Base-by-base conservation (phyloP, 768 basidiomycete species). In the Pisolithus marmoratus region DNA sequence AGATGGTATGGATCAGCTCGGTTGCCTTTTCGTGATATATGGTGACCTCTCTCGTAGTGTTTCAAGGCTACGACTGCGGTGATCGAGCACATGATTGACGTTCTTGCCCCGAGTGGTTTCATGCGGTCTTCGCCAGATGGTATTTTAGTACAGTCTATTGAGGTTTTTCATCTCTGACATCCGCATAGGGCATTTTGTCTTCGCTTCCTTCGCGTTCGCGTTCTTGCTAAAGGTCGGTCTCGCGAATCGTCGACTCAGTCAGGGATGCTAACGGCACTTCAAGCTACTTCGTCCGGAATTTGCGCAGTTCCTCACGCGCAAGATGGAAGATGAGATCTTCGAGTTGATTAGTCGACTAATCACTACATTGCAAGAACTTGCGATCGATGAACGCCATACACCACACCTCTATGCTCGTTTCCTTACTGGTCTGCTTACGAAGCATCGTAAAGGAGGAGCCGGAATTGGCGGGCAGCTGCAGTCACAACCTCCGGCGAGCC, bases 41-140 rank as follows among this genome's bases (percentile, higher is more conserved):
- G 12, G 12, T 34, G 12, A 34, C 34, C 34, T n/a, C n/a, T 34
- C 34, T 15, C 34, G 14, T 34, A 87, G 86, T 90, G 87, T 60
- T 72, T 87, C 60, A 78, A 84, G 20, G 72, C 86, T 17, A 89
- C 89, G 0, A 86, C 81, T 58, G 65, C 72, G 29, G 84, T 90
- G 5, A 77, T 90, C 54, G 72, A 74, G 45, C 77, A 76, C 36
- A 81, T 90, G 76, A 72, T 85, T 22, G 80, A 86, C 23, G 72
- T 72, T 15, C 68, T 90, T 36, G 82, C 80, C 1, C 84, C 85
- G 0, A 84, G 78, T 42, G 87, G 86, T 5, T 87, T 85, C 63
- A 83, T 90, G 81, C 79, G 85, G 42, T 89, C 79, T 59, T 80
- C 88, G 1, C 86, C 89, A 0, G 89, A 91, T 64, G 87, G 87